Evolutionary conservation across 768 basidiomycete genomes (phyloP), one percentile per base, ranked within the genome.

Genomic region (Mycena filopes): DNA sequence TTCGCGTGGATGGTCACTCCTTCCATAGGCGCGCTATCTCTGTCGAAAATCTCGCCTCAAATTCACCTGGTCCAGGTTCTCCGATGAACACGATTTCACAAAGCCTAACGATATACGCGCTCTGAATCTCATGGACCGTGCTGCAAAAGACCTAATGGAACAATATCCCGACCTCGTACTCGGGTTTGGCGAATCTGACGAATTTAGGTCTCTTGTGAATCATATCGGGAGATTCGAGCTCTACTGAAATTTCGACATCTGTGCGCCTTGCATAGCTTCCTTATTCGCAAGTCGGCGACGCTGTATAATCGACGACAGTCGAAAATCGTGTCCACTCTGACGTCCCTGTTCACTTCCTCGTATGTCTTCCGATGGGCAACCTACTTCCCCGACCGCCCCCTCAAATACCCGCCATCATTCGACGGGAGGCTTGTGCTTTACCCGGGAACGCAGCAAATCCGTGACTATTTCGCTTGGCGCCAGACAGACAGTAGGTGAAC

Each of bases 151-250:
- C 49, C 82, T 96, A 43, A 93, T 99, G 93, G 80, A 88, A 31
- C 89, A 91, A 72, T 90, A 91, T 72, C 85, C 87, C 40, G 96
- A 98, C 74, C 87, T 98, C 61, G 81, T 94, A 13, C 83, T 98
- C 21, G 98, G 85, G 0, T 99, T 96, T 74, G 98, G 98, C 2
- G 94, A 99, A 80, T 98, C 96, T 23, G 98, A 99, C 75, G 98
- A 99, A 78, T 99, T 89, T 78, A 98, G 96, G 96, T 92, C 62
- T 43, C 55, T 49, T 23, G 25, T 49, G 29, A 36, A 48, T 51
- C 46, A 12, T 29, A 23, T 43, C 28, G 21, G 28, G 40, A 36
- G 7, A 53, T 40, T 38, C 40, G 26, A 9, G n/a, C 93, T 26
- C 89, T 89, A 0, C 76, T 97, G 58, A 91, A 91, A 0, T 96